Conservation (phyloP, 2,329 filamentous ascomycete genomes). For the Fusarium pseudonygamai region DNA sequence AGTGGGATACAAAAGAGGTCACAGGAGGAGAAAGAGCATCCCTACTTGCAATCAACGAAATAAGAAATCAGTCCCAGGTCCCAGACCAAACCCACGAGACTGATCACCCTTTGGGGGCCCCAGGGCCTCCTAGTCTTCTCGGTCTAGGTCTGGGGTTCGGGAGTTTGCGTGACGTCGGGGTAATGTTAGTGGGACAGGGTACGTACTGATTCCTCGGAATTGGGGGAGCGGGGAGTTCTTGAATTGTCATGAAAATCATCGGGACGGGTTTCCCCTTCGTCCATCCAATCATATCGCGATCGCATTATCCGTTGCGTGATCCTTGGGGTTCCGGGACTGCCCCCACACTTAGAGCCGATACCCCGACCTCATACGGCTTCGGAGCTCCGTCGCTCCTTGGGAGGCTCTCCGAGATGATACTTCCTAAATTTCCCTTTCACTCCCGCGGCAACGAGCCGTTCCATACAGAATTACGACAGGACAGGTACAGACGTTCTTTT, state of each 20-base stretch:
- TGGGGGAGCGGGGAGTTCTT: slow-evolving; percentile 18
- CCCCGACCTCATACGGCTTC: slow-evolving; percentile 39
- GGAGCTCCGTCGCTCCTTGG: slow-evolving; percentile 38
- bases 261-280: slow-evolving; percentile 16
- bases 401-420: slow-evolving; percentile 27
- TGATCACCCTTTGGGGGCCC: slow-evolving; percentile 26
- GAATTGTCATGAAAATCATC: slow-evolving; percentile 17
- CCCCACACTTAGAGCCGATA: slow-evolving; percentile 42
- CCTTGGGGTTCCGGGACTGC: slow-evolving; percentile 2
- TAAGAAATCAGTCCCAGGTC: neutral
- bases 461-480: neutral
- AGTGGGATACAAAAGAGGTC: neutral
- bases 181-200: slow-evolving; percentile 18
- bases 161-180: slow-evolving; percentile 38
- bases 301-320: slow-evolving; percentile 18
- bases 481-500: neutral
- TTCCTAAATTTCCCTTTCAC: slow-evolving; percentile 22
- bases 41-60: neutral
- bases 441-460: slow-evolving; percentile 20
- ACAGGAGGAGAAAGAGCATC: neutral
- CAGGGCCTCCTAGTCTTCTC: neutral
- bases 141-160: slow-evolving; percentile 34
- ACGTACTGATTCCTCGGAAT: slow-evolving; percentile 23
- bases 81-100: slow-evolving; percentile 11
- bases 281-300: slow-evolving; percentile 26